phyloP scores from a whole-genome alignment of 805 yeast species.

The Starmerella floricola region DNA sequence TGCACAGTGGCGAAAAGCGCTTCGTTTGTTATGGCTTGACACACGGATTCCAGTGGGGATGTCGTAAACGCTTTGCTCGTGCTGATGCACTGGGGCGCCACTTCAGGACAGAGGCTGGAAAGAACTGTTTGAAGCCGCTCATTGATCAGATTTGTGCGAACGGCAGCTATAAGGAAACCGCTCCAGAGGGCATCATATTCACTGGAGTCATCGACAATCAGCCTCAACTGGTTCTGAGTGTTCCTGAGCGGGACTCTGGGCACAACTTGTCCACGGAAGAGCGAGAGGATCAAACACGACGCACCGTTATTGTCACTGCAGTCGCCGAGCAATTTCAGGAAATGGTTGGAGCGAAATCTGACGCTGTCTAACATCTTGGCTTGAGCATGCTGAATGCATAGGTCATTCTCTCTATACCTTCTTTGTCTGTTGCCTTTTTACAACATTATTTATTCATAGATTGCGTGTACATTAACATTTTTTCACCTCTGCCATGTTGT shows the following conservation, averaged over 20 bases:
- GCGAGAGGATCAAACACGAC: constrained; percentile 22
- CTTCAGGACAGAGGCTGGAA: constrained; percentile 63
- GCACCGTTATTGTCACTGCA: constrained; percentile 24
- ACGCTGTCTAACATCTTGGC: no score
- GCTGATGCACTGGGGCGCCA: constrained; percentile 70
- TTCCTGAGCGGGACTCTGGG: constrained; percentile 5
- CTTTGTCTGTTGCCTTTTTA: no score
- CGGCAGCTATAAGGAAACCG: constrained; percentile 12
- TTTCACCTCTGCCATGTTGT: no score
- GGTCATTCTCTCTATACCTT: no score
- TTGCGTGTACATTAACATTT: neutral
- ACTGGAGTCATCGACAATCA: constrained; percentile 14
- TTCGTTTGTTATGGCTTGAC: constrained; percentile 53
- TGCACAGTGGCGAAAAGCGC: constrained; percentile 63
- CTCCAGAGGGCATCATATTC: constrained; percentile 23
- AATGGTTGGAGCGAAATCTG: constrained; percentile 1
- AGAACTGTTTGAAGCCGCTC: constrained; percentile 53
- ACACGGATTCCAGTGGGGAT: constrained; percentile 45
- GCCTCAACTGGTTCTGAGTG: constrained; percentile 17
- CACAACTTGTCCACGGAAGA: constrained; percentile 7
- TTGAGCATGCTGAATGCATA: no score
- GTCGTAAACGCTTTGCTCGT: constrained; percentile 60
- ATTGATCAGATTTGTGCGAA: constrained; percentile 36
- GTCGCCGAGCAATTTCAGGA: constrained; percentile 21
- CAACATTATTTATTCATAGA: constrained; percentile 1